Base-by-base conservation (phyloP, 2,329 filamentous ascomycete genomes). In the Microdochium nivale region DNA sequence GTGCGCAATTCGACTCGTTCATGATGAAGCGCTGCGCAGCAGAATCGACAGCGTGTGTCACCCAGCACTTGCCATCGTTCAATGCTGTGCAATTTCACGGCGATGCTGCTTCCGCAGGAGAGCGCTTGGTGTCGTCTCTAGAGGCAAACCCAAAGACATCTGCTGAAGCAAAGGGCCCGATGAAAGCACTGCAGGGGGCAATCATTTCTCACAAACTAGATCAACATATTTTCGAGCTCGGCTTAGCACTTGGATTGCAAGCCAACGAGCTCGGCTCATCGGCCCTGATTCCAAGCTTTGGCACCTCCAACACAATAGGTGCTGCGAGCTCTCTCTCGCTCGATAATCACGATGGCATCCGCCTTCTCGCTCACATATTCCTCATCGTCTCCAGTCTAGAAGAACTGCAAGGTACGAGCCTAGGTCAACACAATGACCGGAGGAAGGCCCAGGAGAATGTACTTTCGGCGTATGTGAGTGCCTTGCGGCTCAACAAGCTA, bases 381-480 rank as follows among this genome's bases (percentile, higher is more conserved):
- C 78, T 79, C 53, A 75, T 92, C 44, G 72, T 84, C 46, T 77
- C 91, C 10, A 73, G 89, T 16, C 76, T 92, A 40, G 82, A 83
- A 60, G 77, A 76, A 47, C 70, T 87, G 16, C 51, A 69, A 73
- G 48, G 73, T 75, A 48, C 62, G 61, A 53, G 65, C 64, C 25
- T 60, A 62, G n/a, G 61, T 62, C 49, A 67, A 67, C 46, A 65
- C 64, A 32, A 61, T 52, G 63, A 70, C 21, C 63, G 67, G 51
- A 67, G 70, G 32, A 70, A 74, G 49, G 77, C 76, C 16, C 79
- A 84, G 57, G 87, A 95, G 61, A 89, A 88, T 60, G 82, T 92
- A 47, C 75, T 96, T 50, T 83, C 87, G 1, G 84, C 82, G 3
- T 97, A 97, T 65, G 86, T 95, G 51, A 87, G 87, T 59, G 84